Evolutionary conservation across 805 yeast genomes (phyloP).

Genomic region (Metschnikowia baotianmanensis): DNA sequence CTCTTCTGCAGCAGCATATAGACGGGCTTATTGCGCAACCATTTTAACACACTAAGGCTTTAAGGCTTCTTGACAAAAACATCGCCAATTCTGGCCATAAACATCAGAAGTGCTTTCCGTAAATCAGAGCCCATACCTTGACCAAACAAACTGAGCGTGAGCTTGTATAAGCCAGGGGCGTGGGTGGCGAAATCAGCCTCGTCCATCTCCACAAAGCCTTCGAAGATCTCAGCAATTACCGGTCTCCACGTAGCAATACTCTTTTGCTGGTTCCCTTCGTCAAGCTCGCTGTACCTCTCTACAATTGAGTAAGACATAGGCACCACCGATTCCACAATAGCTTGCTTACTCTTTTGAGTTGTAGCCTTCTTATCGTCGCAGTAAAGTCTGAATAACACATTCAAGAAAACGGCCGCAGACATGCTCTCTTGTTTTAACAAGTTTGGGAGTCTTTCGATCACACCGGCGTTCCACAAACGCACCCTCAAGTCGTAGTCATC

Average conservation of each 20-base stretch:
- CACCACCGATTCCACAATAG: slow-evolving; percentile 50
- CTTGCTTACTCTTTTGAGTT: slow-evolving; percentile 43
- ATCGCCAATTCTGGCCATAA: slow-evolving; percentile 53
- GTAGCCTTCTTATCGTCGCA: slow-evolving; percentile 57
- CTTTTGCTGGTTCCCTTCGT: slow-evolving; percentile 74
- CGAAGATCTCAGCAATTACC: slow-evolving; percentile 82
- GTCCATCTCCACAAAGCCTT: slow-evolving; percentile 76
- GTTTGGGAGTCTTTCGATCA: slow-evolving; percentile 90
- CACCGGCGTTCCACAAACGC: slow-evolving; percentile 87
- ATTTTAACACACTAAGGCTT: background rate
- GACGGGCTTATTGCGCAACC: background rate
- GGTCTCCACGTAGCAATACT: slow-evolving; percentile 88
- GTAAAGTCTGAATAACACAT: slow-evolving; percentile 76
- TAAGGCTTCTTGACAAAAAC: slow-evolving; percentile 24
- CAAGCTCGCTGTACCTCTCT: slow-evolving; percentile 65
- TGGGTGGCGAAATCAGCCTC: slow-evolving; percentile 62
- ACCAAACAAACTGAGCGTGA: slow-evolving; percentile 57
- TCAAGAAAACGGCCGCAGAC: slow-evolving; percentile 82
- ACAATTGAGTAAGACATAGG: slow-evolving; percentile 73
- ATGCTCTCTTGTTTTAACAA: slow-evolving; percentile 87
- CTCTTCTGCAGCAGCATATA: background rate
- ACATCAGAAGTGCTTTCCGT: slow-evolving; percentile 57
- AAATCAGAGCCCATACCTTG: slow-evolving; percentile 61
- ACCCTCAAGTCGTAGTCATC: slow-evolving; percentile 84
- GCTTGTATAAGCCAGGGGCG: slow-evolving; percentile 59